Conservation (phyloP, 352 stramenopile genomes). For the Pythium chondricola region DNA sequence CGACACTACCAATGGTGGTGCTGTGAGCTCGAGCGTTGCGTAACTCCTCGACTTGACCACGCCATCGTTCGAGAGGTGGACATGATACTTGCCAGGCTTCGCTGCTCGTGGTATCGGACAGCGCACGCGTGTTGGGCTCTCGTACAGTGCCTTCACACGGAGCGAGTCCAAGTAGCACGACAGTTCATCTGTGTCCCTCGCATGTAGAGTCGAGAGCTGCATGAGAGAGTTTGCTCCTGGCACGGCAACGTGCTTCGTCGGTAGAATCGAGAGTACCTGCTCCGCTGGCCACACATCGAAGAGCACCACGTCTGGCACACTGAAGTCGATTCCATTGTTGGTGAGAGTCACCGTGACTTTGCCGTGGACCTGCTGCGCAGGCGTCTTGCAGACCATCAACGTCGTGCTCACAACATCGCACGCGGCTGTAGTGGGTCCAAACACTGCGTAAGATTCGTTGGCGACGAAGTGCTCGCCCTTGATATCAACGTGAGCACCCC, state of each 20-base stretch:
- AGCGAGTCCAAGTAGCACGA: slow-evolving; percentile 54
- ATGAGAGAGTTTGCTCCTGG: slow-evolving; percentile 22
- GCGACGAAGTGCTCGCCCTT: slow-evolving; percentile 33
- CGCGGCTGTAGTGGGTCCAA: slow-evolving; percentile 4
- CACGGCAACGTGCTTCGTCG: slow-evolving; percentile 26
- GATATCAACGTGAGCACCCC: slow-evolving; percentile 43
- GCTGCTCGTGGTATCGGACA: slow-evolving; percentile 27
- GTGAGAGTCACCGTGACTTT: slow-evolving; percentile 34
- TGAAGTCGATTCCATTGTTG: slow-evolving; percentile 69
- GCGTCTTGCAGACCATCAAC: slow-evolving; percentile 39
- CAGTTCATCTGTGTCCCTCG: slow-evolving; percentile 26
- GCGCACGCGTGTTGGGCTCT: slow-evolving; percentile 26
- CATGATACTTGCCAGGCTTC: slow-evolving; percentile 18
- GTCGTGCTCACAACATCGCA: slow-evolving; percentile 16
- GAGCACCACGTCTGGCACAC: slow-evolving; percentile 25
- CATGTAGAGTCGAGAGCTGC: slow-evolving; percentile 30
- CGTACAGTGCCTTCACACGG: slow-evolving; percentile 18
- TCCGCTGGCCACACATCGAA: slow-evolving; percentile 24
- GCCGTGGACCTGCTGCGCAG: slow-evolving; percentile 18
- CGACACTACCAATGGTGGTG: slow-evolving; percentile 37
- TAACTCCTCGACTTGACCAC: slow-evolving; percentile 32
- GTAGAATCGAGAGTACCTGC: slow-evolving; percentile 31
- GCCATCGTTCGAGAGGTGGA: slow-evolving; percentile 55
- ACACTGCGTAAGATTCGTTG: slow-evolving; percentile 25
- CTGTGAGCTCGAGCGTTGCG: slow-evolving; percentile 30